Evolutionary conservation across 108 stramenopile species (phyloP).

Genomic region (Nitzschia sp.): DNA sequence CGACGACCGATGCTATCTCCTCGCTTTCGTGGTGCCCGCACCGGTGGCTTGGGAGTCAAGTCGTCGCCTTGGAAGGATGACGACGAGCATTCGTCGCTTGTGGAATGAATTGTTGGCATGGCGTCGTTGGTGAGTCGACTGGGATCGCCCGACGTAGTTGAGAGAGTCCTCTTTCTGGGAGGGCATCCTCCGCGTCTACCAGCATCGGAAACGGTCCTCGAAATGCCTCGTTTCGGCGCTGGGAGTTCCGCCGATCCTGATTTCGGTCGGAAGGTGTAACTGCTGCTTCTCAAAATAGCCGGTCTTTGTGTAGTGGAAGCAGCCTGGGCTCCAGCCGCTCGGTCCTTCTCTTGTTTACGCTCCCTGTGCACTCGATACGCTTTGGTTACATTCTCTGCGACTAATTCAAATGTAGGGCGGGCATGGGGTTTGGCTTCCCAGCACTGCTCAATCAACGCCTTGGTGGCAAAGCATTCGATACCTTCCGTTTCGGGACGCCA

Average conservation of each 20-base stretch:
- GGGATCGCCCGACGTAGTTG: no score
- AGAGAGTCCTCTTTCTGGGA: no score
- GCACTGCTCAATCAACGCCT: slow-evolving; percentile 35
- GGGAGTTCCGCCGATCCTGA: no score
- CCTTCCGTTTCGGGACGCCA: slow-evolving; percentile 29
- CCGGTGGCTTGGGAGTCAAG: neutral
- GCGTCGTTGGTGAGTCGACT: no score
- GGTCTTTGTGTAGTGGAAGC: no score
- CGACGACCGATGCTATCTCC: neutral
- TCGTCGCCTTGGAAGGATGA: neutral
- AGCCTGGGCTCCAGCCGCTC: no score
- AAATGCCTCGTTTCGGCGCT: neutral
- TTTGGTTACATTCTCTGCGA: neutral
- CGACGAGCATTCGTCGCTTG: neutral
- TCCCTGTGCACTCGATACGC: neutral
- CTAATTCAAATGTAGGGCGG: slow-evolving; percentile 28
- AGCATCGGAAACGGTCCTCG: neutral
- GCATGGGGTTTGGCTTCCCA: slow-evolving; percentile 54
- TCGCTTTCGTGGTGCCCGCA: neutral
- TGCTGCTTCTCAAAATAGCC: no score
- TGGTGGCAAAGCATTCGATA: neutral
- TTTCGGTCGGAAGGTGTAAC: no score
- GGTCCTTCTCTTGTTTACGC: neutral
- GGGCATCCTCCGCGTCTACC: no score
- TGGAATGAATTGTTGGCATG: neutral